Conservation (phyloP, 2,329 filamentous ascomycete species). For the Pestalotiopsis sp. region DNA sequence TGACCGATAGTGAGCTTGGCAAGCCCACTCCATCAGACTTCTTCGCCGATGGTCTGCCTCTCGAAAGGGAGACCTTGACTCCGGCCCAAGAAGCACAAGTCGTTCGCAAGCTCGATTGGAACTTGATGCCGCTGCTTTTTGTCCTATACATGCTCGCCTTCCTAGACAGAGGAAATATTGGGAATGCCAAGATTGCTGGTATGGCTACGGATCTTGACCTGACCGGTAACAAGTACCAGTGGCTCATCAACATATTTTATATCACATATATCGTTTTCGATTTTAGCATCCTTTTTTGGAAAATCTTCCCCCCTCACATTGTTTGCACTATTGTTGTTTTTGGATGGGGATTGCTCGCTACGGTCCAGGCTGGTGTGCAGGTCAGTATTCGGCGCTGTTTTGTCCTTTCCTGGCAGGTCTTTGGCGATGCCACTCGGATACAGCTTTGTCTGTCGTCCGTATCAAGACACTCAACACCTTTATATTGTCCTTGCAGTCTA, state of each 20-base stretch:
- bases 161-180: slow-evolving; percentile 31
- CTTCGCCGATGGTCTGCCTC: neutral
- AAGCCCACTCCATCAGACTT: neutral
- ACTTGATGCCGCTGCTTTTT: neutral
- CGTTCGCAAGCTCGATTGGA: slow-evolving; percentile 5
- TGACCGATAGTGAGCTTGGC: neutral
- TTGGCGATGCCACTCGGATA: too few species aligned
- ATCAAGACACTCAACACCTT: too few species aligned
- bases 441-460: too few species aligned
- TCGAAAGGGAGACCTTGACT: neutral
- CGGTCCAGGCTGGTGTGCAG: slow-evolving; percentile 44
- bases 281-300: slow-evolving; percentile 47
- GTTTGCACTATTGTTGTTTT: slow-evolving; percentile 54
- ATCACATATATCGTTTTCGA: slow-evolving; percentile 40
- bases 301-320: slow-evolving; percentile 47
- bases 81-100: neutral
- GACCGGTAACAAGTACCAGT: slow-evolving; percentile 30
- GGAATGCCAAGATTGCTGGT: slow-evolving; percentile 33
- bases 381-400: too few species aligned
- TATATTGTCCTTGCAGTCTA: too few species aligned
- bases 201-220: slow-evolving; percentile 33
- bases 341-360: slow-evolving; percentile 52
- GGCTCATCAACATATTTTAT: slow-evolving; percentile 27
- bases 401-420: too few species aligned
- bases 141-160: slow-evolving; percentile 28